phyloP scores from a whole-genome alignment of 805 yeast species.

The Saccharomyces kudriavzevii region DNA sequence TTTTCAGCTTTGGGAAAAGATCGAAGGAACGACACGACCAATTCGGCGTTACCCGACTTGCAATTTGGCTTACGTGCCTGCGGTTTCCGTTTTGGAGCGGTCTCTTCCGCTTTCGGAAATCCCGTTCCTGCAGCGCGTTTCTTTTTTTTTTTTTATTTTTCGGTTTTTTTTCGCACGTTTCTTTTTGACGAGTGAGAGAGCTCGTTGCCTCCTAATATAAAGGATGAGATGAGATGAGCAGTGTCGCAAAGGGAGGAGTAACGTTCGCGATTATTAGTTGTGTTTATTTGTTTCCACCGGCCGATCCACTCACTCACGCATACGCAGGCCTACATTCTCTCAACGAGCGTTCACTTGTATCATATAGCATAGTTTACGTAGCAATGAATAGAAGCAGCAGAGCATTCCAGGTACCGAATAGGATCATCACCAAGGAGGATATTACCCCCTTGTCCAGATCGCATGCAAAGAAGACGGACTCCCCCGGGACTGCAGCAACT shows the following conservation, averaged over 20 bases:
- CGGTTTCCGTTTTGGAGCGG: neutral
- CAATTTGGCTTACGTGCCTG: neutral
- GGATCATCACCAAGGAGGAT: constrained; percentile 22
- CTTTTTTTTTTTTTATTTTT: neutral
- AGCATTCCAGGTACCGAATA: constrained; percentile 17
- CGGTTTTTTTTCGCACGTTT: neutral
- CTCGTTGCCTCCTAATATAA: neutral
- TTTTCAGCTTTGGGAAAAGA: neutral
- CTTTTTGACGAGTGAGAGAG: neutral
- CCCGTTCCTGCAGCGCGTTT: constrained; percentile 1
- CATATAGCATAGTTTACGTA: neutral
- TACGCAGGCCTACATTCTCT: neutral
- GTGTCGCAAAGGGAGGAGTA: neutral
- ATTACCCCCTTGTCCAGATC: constrained; percentile 17
- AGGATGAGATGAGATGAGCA: neutral
- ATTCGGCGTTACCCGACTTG: neutral
- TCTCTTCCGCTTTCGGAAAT: neutral
- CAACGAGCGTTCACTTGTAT: neutral
- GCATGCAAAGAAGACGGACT: neutral
- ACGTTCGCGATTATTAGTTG: neutral
- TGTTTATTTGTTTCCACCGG: neutral
- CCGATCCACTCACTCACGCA: neutral
- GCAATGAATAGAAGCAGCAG: constrained; percentile 6
- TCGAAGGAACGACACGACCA: neutral
- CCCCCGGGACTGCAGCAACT: neutral